A percentile compares a stretch with the other conserved stretches of the same genome.
Evolutionary conservation across 2,329 filamentous ascomycete genomes (phyloP).

Genomic region (Hymenoscyphus scutula): DNA sequence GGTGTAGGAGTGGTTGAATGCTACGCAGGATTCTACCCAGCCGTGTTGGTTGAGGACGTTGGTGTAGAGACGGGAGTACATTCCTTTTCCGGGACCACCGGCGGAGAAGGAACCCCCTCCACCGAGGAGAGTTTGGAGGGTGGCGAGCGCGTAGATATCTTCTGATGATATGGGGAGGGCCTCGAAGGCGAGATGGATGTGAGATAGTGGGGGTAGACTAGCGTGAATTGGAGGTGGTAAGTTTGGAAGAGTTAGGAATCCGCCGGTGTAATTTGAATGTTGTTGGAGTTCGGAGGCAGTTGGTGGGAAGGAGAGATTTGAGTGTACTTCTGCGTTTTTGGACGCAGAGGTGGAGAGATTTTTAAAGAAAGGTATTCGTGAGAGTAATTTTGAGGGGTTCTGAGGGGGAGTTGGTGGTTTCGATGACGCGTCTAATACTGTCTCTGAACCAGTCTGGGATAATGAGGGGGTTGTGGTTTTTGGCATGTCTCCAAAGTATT

Average conservation of each 20-base stretch:
- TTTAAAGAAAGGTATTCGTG: slow-evolving; percentile 86
- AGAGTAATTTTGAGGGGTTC: slow-evolving; percentile 64
- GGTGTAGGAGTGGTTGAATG: slow-evolving; percentile 97
- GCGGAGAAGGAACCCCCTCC: slow-evolving; percentile 96
- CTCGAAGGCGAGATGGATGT: slow-evolving; percentile 96
- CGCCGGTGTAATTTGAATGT: slow-evolving; percentile 85
- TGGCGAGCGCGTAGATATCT: slow-evolving; percentile 95
- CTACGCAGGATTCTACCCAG: slow-evolving; percentile 94
- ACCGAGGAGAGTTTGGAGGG: slow-evolving; percentile 90
- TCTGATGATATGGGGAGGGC: slow-evolving; percentile 84
- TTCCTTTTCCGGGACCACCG: slow-evolving; percentile 94
- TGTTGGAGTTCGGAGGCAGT: slow-evolving; percentile 54
- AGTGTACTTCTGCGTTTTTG: slow-evolving; percentile 56
- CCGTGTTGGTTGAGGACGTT: slow-evolving; percentile 97
- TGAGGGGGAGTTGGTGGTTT: slow-evolving; percentile 38
- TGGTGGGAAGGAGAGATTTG: slow-evolving; percentile 43
- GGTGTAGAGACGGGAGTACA: slow-evolving; percentile 97
- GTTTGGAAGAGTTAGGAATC: slow-evolving; percentile 80
- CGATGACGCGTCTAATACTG: slow-evolving; percentile 42
- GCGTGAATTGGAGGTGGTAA: slow-evolving; percentile 77
- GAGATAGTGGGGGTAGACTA: slow-evolving; percentile 75
- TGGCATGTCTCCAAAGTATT: slow-evolving; percentile 92
- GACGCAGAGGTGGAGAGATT: slow-evolving; percentile 76
- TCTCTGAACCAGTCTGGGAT: slow-evolving; percentile 58
- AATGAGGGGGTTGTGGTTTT: slow-evolving; percentile 47